These are phyloP conservation scores for Coniochaeta ligniaria DNA, from an alignment of 2,329 filamentous ascomycete species.

Conservation along the genomic window DNA sequence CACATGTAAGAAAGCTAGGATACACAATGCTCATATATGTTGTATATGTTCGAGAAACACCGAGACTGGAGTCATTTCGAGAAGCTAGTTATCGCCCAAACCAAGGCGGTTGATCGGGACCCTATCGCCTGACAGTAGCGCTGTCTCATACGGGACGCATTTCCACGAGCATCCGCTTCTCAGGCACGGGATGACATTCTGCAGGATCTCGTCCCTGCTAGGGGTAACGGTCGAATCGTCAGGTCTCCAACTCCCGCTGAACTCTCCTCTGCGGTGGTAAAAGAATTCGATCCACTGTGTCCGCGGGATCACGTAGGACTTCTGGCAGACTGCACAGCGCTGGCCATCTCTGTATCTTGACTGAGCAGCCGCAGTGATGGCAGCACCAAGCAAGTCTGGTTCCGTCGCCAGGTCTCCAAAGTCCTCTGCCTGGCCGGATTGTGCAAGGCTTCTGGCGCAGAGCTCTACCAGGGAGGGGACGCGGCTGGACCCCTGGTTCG, in stretches of 20 bases:
- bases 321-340: not conserved
- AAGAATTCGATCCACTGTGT: slow-evolving; percentile 1
- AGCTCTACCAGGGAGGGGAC: slow-evolving; percentile 46
- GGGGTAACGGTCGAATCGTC: not conserved
- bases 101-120: not conserved
- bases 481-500: slow-evolving; percentile 6
- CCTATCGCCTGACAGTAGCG: not conserved
- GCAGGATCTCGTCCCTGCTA: not conserved
- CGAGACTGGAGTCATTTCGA: too few relatives aligned
- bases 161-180: not conserved
- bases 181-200: not conserved
- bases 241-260: not conserved
- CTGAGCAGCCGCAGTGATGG: not conserved
- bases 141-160: not conserved
- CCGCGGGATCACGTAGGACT: not conserved
- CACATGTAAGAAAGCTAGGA: too few relatives aligned
- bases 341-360: not conserved
- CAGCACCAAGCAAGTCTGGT: not conserved
- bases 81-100: too few relatives aligned
- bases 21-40: not conserved
- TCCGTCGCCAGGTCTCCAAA: not conserved
- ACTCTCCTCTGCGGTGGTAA: not conserved
- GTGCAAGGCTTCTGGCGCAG: slow-evolving; percentile 38
- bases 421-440: slow-evolving; percentile 29
- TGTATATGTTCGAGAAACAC: too few relatives aligned